Base-by-base conservation (phyloP, 2,329 filamentous ascomycete genomes). In the Aurifilum marmelostoma region DNA sequence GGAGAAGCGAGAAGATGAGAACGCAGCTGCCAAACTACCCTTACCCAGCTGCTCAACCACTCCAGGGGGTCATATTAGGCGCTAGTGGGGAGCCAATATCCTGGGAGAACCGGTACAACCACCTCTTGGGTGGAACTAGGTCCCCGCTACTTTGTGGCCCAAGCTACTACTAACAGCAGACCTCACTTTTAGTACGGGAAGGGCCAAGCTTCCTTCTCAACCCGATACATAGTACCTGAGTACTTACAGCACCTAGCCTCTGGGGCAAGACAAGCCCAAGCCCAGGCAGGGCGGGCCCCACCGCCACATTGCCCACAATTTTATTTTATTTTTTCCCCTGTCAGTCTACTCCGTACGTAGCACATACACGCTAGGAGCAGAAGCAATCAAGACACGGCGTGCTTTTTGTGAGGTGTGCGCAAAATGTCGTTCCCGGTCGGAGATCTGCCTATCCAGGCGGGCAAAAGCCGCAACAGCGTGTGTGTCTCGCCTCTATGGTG, bases 11-110 rank as follows among this genome's bases (percentile, higher is more conserved):
- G 66, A 63, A 68, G 69, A 69, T 66, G 67, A 68, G 69, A 69
- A 70, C 68, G 68, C 70, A 70, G 65, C 41, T 67, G 32, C 62
- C 63, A 66, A 71, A 71, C 70, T 70, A 59, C 70, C 70, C 70
- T 71, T 70, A 71, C 70, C 70, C 70, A 71, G 34, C 37, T 63
- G 63, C 69, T 70, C 56, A 50, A 59, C 52, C 58, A 71, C 69
- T 60, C 67, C 64, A 47, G 64, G 67, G 41, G 69, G 61, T 27
- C 58, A 29, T 37, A 41, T 34, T 60, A 56, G 67, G 56, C 52
- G 34, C 63, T 67, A 69, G 67, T 68, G 69, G 68, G 65, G 63
- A 69, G 67, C 66, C 69, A 69, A 69, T 69, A 71, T 69, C 69
- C 69, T 71, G 69, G 65, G 41, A 68, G 67, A 67, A 69, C 63